Evolutionary conservation across 257 asterid species (phyloP).

Genomic region (Solanum pimpinellifolium): DNA sequence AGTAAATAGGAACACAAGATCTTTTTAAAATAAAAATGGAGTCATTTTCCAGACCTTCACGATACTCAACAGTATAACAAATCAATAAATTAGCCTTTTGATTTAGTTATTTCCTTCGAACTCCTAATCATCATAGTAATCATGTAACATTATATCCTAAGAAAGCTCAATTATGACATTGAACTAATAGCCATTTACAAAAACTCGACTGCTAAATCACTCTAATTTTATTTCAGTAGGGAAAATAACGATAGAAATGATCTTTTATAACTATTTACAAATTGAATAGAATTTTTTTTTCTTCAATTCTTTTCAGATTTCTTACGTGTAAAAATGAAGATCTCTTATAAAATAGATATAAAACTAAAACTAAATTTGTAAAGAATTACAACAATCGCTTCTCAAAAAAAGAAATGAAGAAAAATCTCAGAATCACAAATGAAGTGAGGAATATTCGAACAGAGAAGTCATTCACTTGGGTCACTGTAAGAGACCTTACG

Average conservation of each 20-base stretch:
- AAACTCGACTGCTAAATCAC: not conserved
- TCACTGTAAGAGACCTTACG: not conserved
- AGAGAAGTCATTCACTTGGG: not conserved
- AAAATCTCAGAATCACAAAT: not conserved
- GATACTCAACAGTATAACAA: not conserved
- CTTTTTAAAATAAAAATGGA: too few relatives aligned
- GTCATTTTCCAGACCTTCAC: not conserved
- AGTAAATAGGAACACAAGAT: too few relatives aligned
- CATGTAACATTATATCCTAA: not conserved
- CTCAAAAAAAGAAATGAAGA: not conserved
- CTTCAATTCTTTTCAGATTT: not conserved
- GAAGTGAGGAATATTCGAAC: constrained; percentile 13
- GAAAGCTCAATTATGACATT: not conserved
- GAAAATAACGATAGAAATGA: not conserved
- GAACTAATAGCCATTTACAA: not conserved
- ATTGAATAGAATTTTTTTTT: not conserved
- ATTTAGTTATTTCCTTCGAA: not conserved
- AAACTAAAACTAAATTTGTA: not conserved
- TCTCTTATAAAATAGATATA: not conserved
- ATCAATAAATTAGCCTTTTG: not conserved
- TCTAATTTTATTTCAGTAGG: not conserved
- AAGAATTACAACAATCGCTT: not conserved
- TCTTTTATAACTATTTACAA: not conserved
- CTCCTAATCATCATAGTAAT: not conserved
- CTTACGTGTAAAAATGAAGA: not conserved